phyloP scores from a whole-genome alignment of 2,329 filamentous ascomycete species.

The Colletotrichum eremochloae region DNA sequence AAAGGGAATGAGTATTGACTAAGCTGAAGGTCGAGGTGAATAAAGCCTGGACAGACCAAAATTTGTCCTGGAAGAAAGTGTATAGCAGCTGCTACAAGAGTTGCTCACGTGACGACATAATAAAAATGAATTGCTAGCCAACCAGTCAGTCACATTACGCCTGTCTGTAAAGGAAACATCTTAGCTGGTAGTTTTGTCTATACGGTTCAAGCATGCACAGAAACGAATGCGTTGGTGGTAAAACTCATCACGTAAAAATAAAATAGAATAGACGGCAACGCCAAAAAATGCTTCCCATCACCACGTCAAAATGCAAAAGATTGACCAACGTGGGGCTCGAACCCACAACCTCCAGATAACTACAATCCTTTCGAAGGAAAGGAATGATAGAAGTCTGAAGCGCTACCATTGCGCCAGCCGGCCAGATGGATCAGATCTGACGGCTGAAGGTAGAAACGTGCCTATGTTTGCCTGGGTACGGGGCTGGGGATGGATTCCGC shows the following conservation, averaged over 20 bases:
- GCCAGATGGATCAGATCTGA: background rate
- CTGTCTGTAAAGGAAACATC: background rate
- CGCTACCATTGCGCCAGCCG: slow-evolving; percentile 42
- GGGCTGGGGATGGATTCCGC: background rate
- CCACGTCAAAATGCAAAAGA: slow-evolving; percentile 8
- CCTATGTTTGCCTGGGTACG: background rate
- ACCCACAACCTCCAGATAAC: slow-evolving; percentile 39
- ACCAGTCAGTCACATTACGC: background rate
- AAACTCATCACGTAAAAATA: background rate
- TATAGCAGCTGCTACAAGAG: background rate
- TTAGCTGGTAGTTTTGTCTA: background rate
- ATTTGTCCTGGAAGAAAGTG: background rate
- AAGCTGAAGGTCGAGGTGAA: too few relatives aligned
- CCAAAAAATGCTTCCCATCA: background rate
- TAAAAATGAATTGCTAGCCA: background rate
- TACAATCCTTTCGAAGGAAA: background rate
- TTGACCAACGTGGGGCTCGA: slow-evolving; percentile 41
- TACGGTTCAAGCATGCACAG: background rate
- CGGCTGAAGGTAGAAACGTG: rapidly evolving
- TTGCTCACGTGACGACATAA: background rate
- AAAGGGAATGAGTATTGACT: background rate
- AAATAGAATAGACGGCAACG: background rate
- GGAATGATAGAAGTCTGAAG: slow-evolving; percentile 35
- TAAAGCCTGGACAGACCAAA: too few relatives aligned
- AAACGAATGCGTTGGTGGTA: background rate